Evolutionary conservation across 768 basidiomycete species (phyloP).

Genomic region (Brasilioporus rufonigricans): DNA sequence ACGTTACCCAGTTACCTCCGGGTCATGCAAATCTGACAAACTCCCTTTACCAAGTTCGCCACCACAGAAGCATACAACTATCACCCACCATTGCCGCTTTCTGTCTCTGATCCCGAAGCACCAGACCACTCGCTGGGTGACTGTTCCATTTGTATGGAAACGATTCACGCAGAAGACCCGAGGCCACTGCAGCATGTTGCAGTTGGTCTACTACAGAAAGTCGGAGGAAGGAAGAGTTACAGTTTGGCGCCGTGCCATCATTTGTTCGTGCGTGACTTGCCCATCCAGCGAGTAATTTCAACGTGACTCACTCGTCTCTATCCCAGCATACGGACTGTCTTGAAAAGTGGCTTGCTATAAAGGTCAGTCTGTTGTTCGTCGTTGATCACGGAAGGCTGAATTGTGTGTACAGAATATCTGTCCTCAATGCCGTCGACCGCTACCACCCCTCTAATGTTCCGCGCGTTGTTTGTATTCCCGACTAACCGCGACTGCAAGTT

Average conservation of each 20-base stretch:
- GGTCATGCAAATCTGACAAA: neutral
- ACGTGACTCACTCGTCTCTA: neutral
- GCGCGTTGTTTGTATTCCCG: neutral
- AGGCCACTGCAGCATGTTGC: constrained; percentile 35
- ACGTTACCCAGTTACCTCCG: constrained; percentile 21
- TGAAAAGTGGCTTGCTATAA: constrained; percentile 81
- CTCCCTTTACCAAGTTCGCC: constrained; percentile 45
- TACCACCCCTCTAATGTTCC: constrained; percentile 53
- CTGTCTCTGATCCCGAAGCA: constrained; percentile 64
- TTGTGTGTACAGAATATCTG: constrained; percentile 67
- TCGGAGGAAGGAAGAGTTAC: constrained; percentile 57
- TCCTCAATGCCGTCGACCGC: constrained; percentile 46
- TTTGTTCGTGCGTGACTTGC: constrained; percentile 61
- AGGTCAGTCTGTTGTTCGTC: constrained; percentile 39
- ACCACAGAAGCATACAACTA: constrained; percentile 73
- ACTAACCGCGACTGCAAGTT: neutral
- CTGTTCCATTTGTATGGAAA: constrained; percentile 93
- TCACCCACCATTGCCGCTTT: constrained; percentile 67
- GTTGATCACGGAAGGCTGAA: neutral
- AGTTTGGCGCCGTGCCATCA: constrained; percentile 89
- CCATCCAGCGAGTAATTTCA: neutral
- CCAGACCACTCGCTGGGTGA: constrained; percentile 78
- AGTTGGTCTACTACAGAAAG: constrained; percentile 38
- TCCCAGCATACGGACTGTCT: constrained; percentile 81
- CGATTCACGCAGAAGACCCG: constrained; percentile 56